Evolutionary conservation across 78 protist species (phyloP), one percentile per base, ranked within the genome.

Genomic region (Protostelium mycophagum): DNA sequence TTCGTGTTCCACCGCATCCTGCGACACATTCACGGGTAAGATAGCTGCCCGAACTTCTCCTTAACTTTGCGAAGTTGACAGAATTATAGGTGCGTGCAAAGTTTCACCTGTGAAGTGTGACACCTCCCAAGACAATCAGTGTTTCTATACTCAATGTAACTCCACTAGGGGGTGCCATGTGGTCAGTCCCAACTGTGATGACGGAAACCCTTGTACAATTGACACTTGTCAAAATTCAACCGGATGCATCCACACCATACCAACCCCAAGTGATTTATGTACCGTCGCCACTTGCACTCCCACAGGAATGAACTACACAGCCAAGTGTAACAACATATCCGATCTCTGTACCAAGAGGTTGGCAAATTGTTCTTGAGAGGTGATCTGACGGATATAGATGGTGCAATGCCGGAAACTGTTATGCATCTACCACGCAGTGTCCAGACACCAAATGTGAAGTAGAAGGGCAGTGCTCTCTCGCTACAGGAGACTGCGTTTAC

Each of bases 161-260:
- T 51, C 73, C 73, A 25, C 73, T 16, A 5, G 5, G 31, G 73
- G 73, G 31, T 51, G 73, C 16, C 73, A 51, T 5, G 31, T 25
- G 73, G 16, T 16, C 16, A 16, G 31, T 16, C 5, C 73, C 16
- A 16, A 25, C 73, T 51, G 73, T 51, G 73, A 51, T 16, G 73
- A 51, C 16, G 73, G 73, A 25, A 51, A 51, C 73, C 73, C 73
- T 16, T 51, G 73, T 28, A 91, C 94, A 16, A 16, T 51, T n/a
- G n/a, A n/a, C n/a, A n/a, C n/a, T n/a, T n/a, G n/a, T n/a, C n/a
- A n/a, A n/a, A n/a, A n/a, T n/a, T n/a, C n/a, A n/a, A n/a, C n/a
- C n/a, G n/a, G n/a, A n/a, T n/a, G n/a, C n/a, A n/a, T n/a, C n/a
- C n/a, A n/a, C n/a, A n/a, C n/a, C n/a, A n/a, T n/a, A n/a, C n/a